phyloP scores from a whole-genome alignment of 2,329 filamentous ascomycete genomes.

The Tolypocladium ophioglossoides region DNA sequence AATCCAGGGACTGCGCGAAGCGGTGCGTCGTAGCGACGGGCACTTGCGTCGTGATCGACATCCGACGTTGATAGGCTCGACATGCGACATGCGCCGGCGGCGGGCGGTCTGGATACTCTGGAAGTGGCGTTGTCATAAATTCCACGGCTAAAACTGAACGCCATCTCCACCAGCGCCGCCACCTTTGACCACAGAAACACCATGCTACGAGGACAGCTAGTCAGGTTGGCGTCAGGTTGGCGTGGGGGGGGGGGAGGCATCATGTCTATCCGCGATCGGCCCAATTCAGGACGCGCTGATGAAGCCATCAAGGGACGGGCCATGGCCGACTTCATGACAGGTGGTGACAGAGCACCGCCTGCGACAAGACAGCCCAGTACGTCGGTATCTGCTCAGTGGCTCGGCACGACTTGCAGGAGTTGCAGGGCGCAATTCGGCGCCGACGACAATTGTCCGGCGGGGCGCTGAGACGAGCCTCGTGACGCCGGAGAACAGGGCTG shows the following conservation, averaged over 20 bases:
- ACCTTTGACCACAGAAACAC: background rate
- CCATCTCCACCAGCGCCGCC: background rate
- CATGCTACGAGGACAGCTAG: background rate
- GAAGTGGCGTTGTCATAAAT: background rate
- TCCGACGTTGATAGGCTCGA: background rate
- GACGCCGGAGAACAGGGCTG: background rate
- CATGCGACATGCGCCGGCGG: background rate
- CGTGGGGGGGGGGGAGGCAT: too few species aligned
- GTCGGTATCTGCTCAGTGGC: background rate
- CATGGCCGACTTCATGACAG: background rate
- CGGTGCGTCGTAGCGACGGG: background rate
- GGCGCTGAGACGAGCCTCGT: background rate
- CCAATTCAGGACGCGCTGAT: background rate
- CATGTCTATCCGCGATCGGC: too few species aligned
- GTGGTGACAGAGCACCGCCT: background rate
- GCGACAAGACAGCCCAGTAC: background rate
- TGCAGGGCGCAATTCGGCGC: conserved; percentile 2
- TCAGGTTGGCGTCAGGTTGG: background rate
- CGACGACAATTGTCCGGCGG: background rate
- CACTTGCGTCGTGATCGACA: background rate
- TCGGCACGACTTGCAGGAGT: background rate
- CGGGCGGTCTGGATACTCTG: background rate
- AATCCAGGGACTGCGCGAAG: background rate
- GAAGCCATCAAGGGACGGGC: background rate
- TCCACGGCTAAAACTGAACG: background rate